A percentile compares a stretch with the other conserved stretches of the same genome.
Evolutionary conservation across 495 filamentous ascomycete species (phyloP).

Genomic region (Penicillium daleae): DNA sequence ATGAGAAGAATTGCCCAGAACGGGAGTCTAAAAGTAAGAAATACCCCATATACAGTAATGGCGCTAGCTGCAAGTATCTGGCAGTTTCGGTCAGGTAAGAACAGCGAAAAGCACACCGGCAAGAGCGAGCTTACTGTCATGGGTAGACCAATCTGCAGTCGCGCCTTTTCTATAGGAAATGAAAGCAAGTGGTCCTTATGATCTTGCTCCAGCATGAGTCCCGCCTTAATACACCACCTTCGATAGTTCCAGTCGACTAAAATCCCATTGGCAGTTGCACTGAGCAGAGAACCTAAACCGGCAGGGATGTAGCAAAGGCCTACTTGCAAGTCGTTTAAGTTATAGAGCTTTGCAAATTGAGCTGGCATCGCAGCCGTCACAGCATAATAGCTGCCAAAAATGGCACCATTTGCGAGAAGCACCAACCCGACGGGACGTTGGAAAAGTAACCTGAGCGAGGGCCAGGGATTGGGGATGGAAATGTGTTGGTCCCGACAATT

Average conservation of each 20-base stretch:
- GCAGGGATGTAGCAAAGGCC: slow-evolving; percentile 44
- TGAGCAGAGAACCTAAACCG: slow-evolving; percentile 60
- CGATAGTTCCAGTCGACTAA: slow-evolving; percentile 55
- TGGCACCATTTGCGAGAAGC: slow-evolving; percentile 46
- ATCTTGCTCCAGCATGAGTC: slow-evolving; percentile 42
- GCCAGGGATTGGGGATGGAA: slow-evolving; percentile 33
- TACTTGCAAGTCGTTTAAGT: slow-evolving; percentile 39
- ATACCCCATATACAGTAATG: slow-evolving; percentile 22
- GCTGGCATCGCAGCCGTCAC: slow-evolving; percentile 39
- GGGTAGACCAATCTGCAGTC: slow-evolving; percentile 46
- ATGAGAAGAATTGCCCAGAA: slow-evolving; percentile 54
- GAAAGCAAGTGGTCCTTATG: slow-evolving; percentile 41
- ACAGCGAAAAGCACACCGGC: not conserved
- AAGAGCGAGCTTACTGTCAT: slow-evolving; percentile 25
- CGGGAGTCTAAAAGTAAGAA: slow-evolving; percentile 30
- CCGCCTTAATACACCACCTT: slow-evolving; percentile 30
- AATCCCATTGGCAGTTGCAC: slow-evolving; percentile 82
- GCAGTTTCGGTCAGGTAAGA: not conserved
- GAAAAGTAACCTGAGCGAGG: slow-evolving; percentile 52
- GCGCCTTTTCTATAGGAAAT: slow-evolving; percentile 50
- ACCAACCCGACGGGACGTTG: slow-evolving; percentile 57
- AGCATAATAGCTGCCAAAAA: slow-evolving; percentile 44
- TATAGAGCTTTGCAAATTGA: slow-evolving; percentile 32
- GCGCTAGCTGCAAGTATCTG: slow-evolving; percentile 25
- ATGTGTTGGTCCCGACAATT: not conserved